Evolutionary conservation across 2,329 filamentous ascomycete species (phyloP).

Genomic region (Verticillium klebahnii): DNA sequence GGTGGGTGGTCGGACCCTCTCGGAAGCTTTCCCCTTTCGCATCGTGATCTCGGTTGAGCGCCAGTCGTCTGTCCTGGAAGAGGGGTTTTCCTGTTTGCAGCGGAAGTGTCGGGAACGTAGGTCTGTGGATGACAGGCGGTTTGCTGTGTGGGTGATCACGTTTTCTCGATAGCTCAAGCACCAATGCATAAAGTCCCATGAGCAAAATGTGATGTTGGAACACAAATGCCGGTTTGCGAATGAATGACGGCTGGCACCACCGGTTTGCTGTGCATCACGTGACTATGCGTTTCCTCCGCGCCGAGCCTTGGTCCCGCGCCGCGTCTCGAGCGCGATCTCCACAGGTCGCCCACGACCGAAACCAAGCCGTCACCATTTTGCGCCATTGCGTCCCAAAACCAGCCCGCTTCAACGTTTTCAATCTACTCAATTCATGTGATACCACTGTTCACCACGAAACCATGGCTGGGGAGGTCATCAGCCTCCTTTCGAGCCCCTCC

Average conservation of each 20-base stretch:
- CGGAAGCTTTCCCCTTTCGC: neutral
- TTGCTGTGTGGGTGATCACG: neutral
- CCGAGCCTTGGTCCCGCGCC: neutral
- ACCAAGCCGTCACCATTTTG: neutral
- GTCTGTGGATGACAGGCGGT: neutral
- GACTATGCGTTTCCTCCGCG: neutral
- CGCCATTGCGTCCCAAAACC: neutral
- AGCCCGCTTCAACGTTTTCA: neutral
- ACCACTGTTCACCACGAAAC: neutral
- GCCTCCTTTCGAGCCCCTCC: constrained; percentile 26
- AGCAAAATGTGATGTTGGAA: too few relatives aligned
- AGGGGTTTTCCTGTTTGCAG: neutral
- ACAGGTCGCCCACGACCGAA: neutral
- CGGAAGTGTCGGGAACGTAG: neutral
- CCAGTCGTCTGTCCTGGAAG: neutral
- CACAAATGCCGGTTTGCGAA: too few relatives aligned
- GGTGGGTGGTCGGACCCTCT: neutral
- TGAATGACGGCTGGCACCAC: too few relatives aligned
- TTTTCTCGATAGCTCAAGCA: neutral
- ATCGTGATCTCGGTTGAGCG: neutral
- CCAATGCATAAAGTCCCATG: too few relatives aligned
- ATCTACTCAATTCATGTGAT: neutral
- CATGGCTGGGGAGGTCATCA: constrained; percentile 31
- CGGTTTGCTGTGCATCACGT: neutral
- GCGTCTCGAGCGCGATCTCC: neutral